Base-by-base conservation (phyloP, 1,139 yeast genomes). In the Ogataea hybrid region DNA sequence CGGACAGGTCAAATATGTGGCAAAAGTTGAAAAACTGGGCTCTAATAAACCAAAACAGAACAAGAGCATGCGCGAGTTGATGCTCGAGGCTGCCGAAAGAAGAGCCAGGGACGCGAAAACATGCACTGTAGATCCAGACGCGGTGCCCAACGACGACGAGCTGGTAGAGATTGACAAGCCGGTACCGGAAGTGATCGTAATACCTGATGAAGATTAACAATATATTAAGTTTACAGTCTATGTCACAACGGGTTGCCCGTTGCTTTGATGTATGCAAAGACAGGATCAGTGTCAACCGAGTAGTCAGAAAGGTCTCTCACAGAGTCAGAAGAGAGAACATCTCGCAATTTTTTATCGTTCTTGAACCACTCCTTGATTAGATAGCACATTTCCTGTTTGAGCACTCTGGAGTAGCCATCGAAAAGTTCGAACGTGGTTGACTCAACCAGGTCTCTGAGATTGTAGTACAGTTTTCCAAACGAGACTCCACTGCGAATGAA, bases 51-150 rank as follows among this genome's bases (percentile, higher is more conserved):
- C 40, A 10, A 40, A 38, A 15, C 42, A 45, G 20, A 58, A 47
- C 42, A 57, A 34, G 50, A 56, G 70, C 5, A 48, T 74, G 37
- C 64, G 78, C 37, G 76, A 71, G 28, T 64, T 81, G 51, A 77
- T 82, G 35, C 66, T 79, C 6, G 71, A 70, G 43, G 95, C 96
- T 1, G 86, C 94, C 0, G 81, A 81, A 47, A 63, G 84, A 48
- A 65, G 96, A 42, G 59, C 70, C 7, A 57, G 63, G 15, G 92
- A 84, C 56, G 64, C 73, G 5, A 75, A 75, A 49, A 73, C 80
- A 75, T 84, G 92, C 51, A 35, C 47, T 2, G 42, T 42, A 28
- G 48, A 40, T 6, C 27, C 27, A 34, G 29, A 36, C 1, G 41
- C 46, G 18, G 49, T 46, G 1, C 56, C 64, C 2, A 57, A 55